Conservation (phyloP, 805 yeast genomes). For the Candida fluviatilis region DNA sequence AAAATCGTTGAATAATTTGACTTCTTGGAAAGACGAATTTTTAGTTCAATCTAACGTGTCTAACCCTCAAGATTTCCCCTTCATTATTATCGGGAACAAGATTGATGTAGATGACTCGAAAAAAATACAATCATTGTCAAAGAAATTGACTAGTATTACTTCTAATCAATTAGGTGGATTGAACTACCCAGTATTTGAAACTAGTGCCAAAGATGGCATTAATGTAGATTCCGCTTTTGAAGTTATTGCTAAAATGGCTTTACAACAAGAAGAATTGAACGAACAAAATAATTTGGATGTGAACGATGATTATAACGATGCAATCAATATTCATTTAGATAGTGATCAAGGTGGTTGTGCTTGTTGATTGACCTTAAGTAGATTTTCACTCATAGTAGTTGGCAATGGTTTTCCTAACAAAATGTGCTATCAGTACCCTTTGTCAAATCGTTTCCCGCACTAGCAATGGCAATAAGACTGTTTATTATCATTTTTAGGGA, state of each 20-base stretch:
- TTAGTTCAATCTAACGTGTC: constrained; percentile 87
- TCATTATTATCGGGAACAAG: constrained; percentile 91
- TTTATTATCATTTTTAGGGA: no score
- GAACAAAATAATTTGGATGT: constrained; percentile 62
- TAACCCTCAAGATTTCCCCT: constrained; percentile 94
- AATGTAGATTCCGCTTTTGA: constrained; percentile 96
- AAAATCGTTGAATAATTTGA: constrained; percentile 84
- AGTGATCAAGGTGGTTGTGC: constrained; percentile 73
- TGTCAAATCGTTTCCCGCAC: no score
- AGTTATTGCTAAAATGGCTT: constrained; percentile 90
- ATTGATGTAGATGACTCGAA: constrained; percentile 91
- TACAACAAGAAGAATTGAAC: constrained; percentile 90
- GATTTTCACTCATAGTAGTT: no score
- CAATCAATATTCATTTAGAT: constrained; percentile 90
- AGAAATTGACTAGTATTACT: constrained; percentile 46
- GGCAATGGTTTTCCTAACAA: no score
- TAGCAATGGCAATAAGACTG: no score
- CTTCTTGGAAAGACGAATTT: constrained; percentile 94
- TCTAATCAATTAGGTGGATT: constrained; percentile 57
- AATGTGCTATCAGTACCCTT: no score
- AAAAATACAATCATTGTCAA: constrained; percentile 58
- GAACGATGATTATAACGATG: constrained; percentile 88
- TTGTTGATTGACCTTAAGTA: constrained; percentile 54
- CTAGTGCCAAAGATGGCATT: constrained; percentile 96
- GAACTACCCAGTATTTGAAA: constrained; percentile 79